Evolutionary conservation across 805 yeast species (phyloP), one percentile per base, ranked within the genome.

Genomic region (Metschnikowia cerradonensis): DNA sequence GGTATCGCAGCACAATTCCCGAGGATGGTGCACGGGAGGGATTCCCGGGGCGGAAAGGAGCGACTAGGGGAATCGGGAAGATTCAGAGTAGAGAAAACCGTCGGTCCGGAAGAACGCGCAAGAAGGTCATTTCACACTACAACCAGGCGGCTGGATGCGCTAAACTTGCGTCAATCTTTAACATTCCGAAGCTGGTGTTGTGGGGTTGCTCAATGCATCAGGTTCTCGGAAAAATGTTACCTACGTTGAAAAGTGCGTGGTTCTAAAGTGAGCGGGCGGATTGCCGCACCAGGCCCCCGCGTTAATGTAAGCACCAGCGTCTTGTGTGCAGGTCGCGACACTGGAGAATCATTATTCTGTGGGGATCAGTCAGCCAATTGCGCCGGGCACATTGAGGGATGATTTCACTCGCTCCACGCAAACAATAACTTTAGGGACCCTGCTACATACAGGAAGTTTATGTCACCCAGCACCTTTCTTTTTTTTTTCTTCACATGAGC

Each of bases 281-380:
- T 40, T 40, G 34, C 43, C 43, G 43, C 43, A 22, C 30, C 43
- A 26, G 6, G 11, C 43, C 43, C 43, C 33, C 32, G n/a, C 42
- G 34, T 40, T 15, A 40, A 30, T 11, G 33, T 15, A 40, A 40
- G 43, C 30, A 39, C 41, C 19, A 14, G 41, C 10, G 30, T 19
- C 7, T 22, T 26, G 13, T 5, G 22, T 40, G 34, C 43, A 40
- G 43, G 22, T 5, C 34, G 22, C 20, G 43, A 40, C 34, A n/a
- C 43, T 23, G 31, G 31, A 14, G 41, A 39, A 22, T 23, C 34
- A 26, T 40, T 26, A 15, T 40, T 40, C 43, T 40, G 43, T 40
- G 43, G 43, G 43, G 43, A 40, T 26, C 43, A 37, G 43, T 11
- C 43, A 40, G 34, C 26, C 43, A 19, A n/a, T 30, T 40, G 43